Percentiles rank a stretch among this genome's conserved stretches.
These are phyloP conservation scores for Silene coronaria DNA, from an alignment of 179 eudicot species.

Conservation along the genomic window DNA sequence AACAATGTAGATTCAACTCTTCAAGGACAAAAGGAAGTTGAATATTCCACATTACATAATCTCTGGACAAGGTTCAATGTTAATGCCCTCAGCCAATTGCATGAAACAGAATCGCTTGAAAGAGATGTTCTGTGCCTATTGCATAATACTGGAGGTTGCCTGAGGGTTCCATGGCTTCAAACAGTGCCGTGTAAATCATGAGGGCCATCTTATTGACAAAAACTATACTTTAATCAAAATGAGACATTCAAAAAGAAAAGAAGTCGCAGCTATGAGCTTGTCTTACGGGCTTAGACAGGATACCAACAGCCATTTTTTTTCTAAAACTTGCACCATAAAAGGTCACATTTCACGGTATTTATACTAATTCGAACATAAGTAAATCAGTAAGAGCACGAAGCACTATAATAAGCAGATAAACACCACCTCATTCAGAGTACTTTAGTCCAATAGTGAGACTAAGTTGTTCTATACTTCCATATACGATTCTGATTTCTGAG, in stretches of 20 bases:
- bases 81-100: constrained; percentile 10
- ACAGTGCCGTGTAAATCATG: not conserved
- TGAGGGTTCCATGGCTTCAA: not conserved
- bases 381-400: constrained; percentile 2
- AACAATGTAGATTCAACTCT: not conserved
- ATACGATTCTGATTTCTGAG: not conserved
- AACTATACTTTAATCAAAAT: not conserved
- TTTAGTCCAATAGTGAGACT: not conserved
- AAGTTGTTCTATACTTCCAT: not conserved
- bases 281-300: too few relatives aligned
- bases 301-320: not conserved
- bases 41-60: not conserved
- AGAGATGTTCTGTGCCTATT: not conserved
- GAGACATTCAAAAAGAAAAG: not conserved
- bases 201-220: not conserved
- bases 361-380: not conserved
- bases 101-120: not conserved
- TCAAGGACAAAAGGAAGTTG: not conserved
- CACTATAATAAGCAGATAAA: not conserved
- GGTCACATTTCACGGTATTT: not conserved
- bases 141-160: not conserved
- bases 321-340: not conserved
- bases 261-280: not conserved
- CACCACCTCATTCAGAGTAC: not conserved
- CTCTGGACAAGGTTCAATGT: not conserved